phyloP scores from a whole-genome alignment of 2,329 filamentous ascomycete genomes.

The Ambrosiella cleistominuta region DNA sequence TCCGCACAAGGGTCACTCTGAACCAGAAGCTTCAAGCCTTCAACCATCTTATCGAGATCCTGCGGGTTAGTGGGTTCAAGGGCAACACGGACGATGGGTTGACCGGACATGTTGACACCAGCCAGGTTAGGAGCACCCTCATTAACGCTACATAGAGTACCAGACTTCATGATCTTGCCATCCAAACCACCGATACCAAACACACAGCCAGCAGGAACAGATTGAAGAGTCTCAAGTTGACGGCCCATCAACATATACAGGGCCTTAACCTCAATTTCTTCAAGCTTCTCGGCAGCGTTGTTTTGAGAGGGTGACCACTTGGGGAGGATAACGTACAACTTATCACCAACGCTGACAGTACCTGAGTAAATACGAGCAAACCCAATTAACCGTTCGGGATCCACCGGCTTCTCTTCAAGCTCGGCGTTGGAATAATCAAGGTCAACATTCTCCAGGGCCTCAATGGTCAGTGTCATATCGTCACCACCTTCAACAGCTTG shows the following conservation, averaged over 20 bases:
- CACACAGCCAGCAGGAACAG: slow-evolving; percentile 82
- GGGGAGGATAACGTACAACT: slow-evolving; percentile 75
- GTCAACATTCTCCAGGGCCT: slow-evolving; percentile 23
- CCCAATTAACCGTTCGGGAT: slow-evolving; percentile 78
- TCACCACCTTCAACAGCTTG: slow-evolving; percentile 32
- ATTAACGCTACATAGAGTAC: slow-evolving; percentile 75
- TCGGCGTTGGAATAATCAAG: slow-evolving; percentile 35
- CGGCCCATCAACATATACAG: slow-evolving; percentile 94
- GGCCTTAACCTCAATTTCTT: slow-evolving; percentile 69
- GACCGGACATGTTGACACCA: slow-evolving; percentile 59
- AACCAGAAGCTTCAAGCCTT: slow-evolving; percentile 68
- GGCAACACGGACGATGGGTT: slow-evolving; percentile 88
- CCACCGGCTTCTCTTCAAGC: slow-evolving; percentile 39
- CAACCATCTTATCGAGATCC: slow-evolving; percentile 89
- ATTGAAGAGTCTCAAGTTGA: slow-evolving; percentile 62
- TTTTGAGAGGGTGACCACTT: slow-evolving; percentile 79
- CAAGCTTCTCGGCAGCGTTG: slow-evolving; percentile 52
- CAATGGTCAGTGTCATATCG: slow-evolving; percentile 16
- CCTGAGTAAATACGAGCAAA: slow-evolving; percentile 92
- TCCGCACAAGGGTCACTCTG: slow-evolving; percentile 92
- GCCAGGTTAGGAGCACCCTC: slow-evolving; percentile 81
- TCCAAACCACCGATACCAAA: slow-evolving; percentile 90
- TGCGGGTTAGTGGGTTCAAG: slow-evolving; percentile 83
- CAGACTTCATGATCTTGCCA: slow-evolving; percentile 86
- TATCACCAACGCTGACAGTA: slow-evolving; percentile 73